Evolutionary conservation across 1,284 basidiomycete species (phyloP), one percentile per base, ranked within the genome.

Genomic region (Calocybe gambosa): DNA sequence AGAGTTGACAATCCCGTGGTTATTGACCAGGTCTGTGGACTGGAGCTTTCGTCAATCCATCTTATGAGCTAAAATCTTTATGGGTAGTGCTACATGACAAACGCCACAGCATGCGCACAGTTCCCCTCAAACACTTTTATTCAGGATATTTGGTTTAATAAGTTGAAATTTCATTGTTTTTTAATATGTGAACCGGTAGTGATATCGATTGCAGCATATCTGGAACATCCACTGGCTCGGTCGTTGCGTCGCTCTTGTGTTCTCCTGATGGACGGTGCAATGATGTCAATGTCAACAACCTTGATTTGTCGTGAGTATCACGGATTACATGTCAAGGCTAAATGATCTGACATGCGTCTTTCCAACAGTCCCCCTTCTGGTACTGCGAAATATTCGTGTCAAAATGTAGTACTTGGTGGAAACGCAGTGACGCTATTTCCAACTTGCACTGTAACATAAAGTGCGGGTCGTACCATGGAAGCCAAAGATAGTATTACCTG

Each of bases 1-100:
- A 73, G 77, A 36, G 77, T 78, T 38, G 75, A 78, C 48, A 68
- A 74, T 52, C 80, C 78, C 18, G 68, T 82, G 21, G 62, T 76
- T 26, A 77, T 82, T 51, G 68, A 78, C 52, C 75, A 78, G 61
- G 74, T 71, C 42, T 15, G 13, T 39, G 26, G 39, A 19, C 5
- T 5, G 19, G 3, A 20, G 3, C 21, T 4, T 13, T 19, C n/a
- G 5, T 1, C 6, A 19, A 19, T 3, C n/a, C 2, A 6, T 29
- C 37, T 43, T 2, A 28, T 36, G 16, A 15, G n/a, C 2, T 34
- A 8, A 34, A 5, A 15, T 13, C 13, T 38, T 5, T n/a, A 21
- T 31, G 5, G 49, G 9, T 28, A 82, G 71, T 83, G 80, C 55
- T 83, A 81, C 57, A 63, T 62, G 50, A 80, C 77, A 0, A 57